Base-by-base conservation (phyloP, 2,329 filamentous ascomycete genomes). In the Leptosphaerulina australis region DNA sequence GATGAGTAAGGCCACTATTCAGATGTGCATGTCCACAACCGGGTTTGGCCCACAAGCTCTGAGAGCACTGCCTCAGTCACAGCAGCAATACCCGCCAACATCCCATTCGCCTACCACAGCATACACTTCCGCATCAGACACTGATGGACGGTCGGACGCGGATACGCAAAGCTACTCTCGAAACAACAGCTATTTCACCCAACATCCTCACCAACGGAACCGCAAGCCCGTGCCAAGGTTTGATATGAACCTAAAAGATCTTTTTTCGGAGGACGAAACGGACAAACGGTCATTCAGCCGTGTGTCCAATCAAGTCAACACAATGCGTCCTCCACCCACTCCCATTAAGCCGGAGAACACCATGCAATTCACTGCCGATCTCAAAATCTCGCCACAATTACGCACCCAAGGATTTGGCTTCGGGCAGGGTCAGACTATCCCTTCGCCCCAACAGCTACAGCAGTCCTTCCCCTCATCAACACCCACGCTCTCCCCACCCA, bases 1-100 rank as follows among this genome's bases (percentile, higher is more conserved):
- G 29, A 97, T 96, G 77, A 92, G 90, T 64, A 96, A 94, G 76
- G 92, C 92, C 8, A 97, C 93, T 0, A 88, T 97, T 39, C 90
- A 93, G 68, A 97, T 97, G 92, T 91, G 90, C 60, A 87, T 92
- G 70, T 90, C 88, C 1, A 93, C 88, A 1, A 92, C 88, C 14
- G 90, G 90, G 0, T 95, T 95, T 58, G 90, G 89, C 12, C 62
- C 72, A 21, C 69, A 71, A 44, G 68, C 69, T 4, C 59, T 71
- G 20, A 65, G 62, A 4, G 51, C 59, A 4, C 47, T 66, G 6
- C 58, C 59, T 10, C 61, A 59, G 25, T 28, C 43, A 9, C 61
- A 62, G 12, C 59, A 60, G 31, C 43, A 58, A 20, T 55, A 57
- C 21, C 47, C 47, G 3, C 61, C 57, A 37, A 47, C 58, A 21